phyloP scores from a whole-genome alignment of 129 eudicot species.

The Cynara cardunculus region DNA sequence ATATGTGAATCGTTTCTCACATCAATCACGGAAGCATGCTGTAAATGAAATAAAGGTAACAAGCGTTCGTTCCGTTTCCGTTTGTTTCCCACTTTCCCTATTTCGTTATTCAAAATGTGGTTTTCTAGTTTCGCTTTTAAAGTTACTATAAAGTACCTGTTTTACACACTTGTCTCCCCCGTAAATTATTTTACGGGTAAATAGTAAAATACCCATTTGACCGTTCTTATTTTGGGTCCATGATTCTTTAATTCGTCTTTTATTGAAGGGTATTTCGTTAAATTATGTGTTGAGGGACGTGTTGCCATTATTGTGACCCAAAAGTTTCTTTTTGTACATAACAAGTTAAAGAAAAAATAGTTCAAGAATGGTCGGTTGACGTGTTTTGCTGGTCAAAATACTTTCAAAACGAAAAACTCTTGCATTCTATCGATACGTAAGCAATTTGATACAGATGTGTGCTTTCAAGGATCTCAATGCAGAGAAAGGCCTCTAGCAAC shows the following conservation, averaged over 20 bases:
- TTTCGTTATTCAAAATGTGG: neutral
- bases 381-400: slow-evolving; percentile 3
- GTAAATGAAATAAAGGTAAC: slow-evolving; percentile 95
- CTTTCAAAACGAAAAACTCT: neutral
- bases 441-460: slow-evolving; percentile 94
- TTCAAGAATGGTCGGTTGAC: neutral
- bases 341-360: neutral
- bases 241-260: neutral
- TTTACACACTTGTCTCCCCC: too few species aligned
- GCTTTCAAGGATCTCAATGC: slow-evolving; percentile 83
- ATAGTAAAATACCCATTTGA: neutral
- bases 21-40: slow-evolving; percentile 81
- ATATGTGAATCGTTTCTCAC: slow-evolving; percentile 80
- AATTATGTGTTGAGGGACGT: neutral
- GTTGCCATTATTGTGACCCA: neutral
- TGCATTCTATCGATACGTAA: slow-evolving; percentile 43
- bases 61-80: slow-evolving; percentile 19
- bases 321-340: neutral
- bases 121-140: slow-evolving; percentile 2
- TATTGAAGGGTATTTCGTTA: neutral
- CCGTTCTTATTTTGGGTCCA: neutral
- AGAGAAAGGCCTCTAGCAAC: slow-evolving; percentile 88
- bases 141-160: too few species aligned
- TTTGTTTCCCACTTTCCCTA: neutral
- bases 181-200: too few species aligned